These are phyloP conservation scores for Didymosphaeria variabile DNA, from an alignment of 2,329 filamentous ascomycete genomes.

Conservation along the genomic window DNA sequence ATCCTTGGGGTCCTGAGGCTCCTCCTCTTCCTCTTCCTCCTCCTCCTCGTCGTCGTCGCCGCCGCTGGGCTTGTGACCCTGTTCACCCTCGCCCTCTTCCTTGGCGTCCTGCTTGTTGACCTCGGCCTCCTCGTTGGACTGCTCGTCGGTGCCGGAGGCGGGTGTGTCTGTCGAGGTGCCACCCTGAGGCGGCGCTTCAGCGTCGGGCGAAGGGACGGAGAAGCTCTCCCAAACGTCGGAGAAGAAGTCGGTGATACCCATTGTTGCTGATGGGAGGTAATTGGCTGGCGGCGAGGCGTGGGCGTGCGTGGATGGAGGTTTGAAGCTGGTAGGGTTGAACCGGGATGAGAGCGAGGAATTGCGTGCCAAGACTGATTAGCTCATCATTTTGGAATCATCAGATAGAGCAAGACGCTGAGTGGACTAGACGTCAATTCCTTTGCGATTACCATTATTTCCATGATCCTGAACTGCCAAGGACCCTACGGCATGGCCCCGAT, in stretches of 20 bases:
- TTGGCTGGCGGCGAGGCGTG: conserved; percentile 36
- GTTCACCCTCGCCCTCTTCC: conserved; percentile 54
- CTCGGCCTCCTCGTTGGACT: conserved; percentile 53
- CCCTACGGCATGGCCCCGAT: background rate
- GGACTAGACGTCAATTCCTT: conserved; percentile 6
- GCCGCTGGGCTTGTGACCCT: conserved; percentile 60
- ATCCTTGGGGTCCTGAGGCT: conserved; percentile 78
- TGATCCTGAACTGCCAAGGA: background rate
- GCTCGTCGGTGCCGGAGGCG: conserved; percentile 55
- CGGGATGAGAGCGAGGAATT: conserved; percentile 23
- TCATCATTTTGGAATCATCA: conserved; percentile 8
- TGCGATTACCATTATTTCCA: background rate
- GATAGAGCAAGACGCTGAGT: conserved; percentile 7
- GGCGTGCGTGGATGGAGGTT: conserved; percentile 32
- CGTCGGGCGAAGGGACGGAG: conserved; percentile 57
- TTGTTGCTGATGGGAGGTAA: conserved; percentile 50
- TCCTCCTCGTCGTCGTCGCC: conserved; percentile 70
- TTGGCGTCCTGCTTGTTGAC: conserved; percentile 54
- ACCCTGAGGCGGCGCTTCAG: conserved; percentile 56
- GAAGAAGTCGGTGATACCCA: conserved; percentile 73
- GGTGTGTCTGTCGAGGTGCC: conserved; percentile 50
- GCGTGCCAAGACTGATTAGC: conserved; percentile 16
- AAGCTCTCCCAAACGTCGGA: conserved; percentile 72
- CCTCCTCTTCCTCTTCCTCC: conserved; percentile 81
- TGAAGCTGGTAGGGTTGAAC: conserved; percentile 26